Base-by-base conservation (phyloP, 768 basidiomycete species). In the Podaxis mareebaensis region DNA sequence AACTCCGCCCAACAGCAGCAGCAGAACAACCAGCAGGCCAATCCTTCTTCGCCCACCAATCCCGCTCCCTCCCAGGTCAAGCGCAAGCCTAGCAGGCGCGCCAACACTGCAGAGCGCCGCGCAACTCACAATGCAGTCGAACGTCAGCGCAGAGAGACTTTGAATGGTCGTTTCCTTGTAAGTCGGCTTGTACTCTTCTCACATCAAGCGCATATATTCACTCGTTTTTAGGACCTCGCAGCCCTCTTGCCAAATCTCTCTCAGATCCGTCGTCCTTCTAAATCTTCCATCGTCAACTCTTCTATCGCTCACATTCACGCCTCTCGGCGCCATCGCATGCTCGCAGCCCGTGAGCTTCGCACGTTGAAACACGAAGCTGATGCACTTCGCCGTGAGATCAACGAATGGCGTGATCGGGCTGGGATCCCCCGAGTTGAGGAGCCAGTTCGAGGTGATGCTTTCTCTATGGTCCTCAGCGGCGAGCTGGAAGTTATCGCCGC, bases 81-180 rank as follows among this genome's bases (percentile, higher is more conserved):
- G 73, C 86, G 91, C 74, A 96, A 96, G 75, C 87, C 93, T 60
- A 86, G 85, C 70, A 84, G 94, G 66, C 87, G 95, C 36, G 95
- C 95, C 58, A 98, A 98, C 78, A 98, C 96, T 58, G 96, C 95
- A 57, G 96, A 98, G 75, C 92, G 96, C 76, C 82, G 96, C 39
- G 94, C 95, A 3, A 95, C 93, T 22, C 96, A 99, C 79, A 99
- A 99, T 74, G 96, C 97, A 36, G 94, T 98, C 63, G 97, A 98
- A 79, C 84, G 97, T 56, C 91, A 92, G 71, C 85, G 96, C 53
- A 81, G 96, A 55, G 96, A 99, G 79, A 95, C 92, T 51, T 79
- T 99, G 57, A 99, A 98, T 73, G 86, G 91, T 58, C 85, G 95
- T 63, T 99, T 99, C 81, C 79, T 97, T 69, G 92, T 89, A 73